Evolutionary conservation across 129 eudicot species (phyloP).

Genomic region (Escallonia herrerae): DNA sequence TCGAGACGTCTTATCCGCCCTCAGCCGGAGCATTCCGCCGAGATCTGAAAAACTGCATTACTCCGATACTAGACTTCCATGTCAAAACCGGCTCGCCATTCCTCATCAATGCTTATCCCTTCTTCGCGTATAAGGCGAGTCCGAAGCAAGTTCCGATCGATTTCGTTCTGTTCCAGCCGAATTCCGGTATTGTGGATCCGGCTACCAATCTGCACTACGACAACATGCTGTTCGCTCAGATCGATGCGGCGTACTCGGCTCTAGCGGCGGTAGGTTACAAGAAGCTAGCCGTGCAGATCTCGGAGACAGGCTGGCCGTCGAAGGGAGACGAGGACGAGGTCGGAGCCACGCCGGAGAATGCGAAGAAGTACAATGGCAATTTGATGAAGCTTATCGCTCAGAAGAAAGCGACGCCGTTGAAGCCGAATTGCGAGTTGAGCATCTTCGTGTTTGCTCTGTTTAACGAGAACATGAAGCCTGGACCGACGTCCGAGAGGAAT

Average conservation of each 20-base stretch:
- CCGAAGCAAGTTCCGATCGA: conserved; percentile 69
- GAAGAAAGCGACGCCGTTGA: conserved; percentile 82
- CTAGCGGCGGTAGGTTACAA: conserved; percentile 38
- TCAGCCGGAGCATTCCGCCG: conserved; percentile 63
- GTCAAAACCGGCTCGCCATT: conserved; percentile 69
- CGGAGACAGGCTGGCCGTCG: conserved; percentile 98
- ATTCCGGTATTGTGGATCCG: conserved; percentile 47
- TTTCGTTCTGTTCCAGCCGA: conserved; percentile 66
- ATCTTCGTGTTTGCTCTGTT: conserved; percentile 77
- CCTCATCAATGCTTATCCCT: conserved; percentile 78
- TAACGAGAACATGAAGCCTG: conserved; percentile 91
- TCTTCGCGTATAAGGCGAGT: conserved; percentile 65
- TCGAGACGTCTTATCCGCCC: conserved; percentile 75
- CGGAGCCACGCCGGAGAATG: conserved; percentile 78
- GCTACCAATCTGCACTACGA: conserved; percentile 49
- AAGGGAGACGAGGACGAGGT: conserved; percentile 69
- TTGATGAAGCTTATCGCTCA: conserved; percentile 49
- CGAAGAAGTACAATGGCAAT: conserved; percentile 76
- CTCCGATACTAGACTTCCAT: conserved; percentile 60
- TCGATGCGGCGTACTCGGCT: conserved; percentile 77
- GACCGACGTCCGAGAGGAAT: conserved; percentile 83
- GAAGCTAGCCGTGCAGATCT: conserved; percentile 60
- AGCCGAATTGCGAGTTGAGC: conserved; percentile 59
- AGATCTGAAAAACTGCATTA: conserved; percentile 40
- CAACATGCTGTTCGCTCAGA: conserved; percentile 80